phyloP scores from a whole-genome alignment of 352 stramenopile genomes.

The Pelagophyceae sp. region DNA sequence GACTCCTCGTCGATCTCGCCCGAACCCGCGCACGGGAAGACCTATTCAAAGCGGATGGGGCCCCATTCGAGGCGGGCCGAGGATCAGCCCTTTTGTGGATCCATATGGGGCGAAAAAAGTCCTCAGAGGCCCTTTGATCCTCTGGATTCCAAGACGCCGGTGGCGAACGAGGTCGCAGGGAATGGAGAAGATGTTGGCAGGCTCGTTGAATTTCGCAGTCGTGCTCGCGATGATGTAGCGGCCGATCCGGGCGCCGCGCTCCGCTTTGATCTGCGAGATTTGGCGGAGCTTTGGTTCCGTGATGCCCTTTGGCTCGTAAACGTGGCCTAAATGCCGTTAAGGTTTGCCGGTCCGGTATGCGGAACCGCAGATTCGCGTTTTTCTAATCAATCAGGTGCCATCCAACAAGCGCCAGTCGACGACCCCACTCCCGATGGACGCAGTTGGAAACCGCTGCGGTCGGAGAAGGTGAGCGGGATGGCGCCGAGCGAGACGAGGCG shows the following conservation, averaged over 20 bases:
- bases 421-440: no score
- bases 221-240: constrained; percentile 69
- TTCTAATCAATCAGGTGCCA: neutral
- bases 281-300: constrained; percentile 57
- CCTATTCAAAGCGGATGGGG: no score
- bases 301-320: constrained; percentile 41
- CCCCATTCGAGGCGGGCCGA: no score
- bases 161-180: constrained; percentile 88
- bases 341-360: no score
- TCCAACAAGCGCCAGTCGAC: neutral
- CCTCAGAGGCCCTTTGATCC: no score
- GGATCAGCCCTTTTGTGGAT: no score
- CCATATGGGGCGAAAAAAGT: no score
- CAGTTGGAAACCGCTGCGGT: no score
- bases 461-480: constrained; percentile 87
- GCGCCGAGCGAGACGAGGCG: constrained; percentile 90
- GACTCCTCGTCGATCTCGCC: constrained; percentile 73
- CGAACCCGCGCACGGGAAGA: constrained; percentile 88
- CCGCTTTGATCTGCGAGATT: constrained; percentile 68
- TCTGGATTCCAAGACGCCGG: no score
- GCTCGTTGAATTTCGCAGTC: constrained; percentile 64
- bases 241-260: constrained; percentile 60
- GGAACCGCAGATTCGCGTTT: no score
- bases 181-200: constrained; percentile 60
- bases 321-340: constrained; percentile 15